Evolutionary conservation across 2,329 filamentous ascomycete genomes (phyloP), one percentile per base, ranked within the genome.

Genomic region (Arthrobotrys conoides): DNA sequence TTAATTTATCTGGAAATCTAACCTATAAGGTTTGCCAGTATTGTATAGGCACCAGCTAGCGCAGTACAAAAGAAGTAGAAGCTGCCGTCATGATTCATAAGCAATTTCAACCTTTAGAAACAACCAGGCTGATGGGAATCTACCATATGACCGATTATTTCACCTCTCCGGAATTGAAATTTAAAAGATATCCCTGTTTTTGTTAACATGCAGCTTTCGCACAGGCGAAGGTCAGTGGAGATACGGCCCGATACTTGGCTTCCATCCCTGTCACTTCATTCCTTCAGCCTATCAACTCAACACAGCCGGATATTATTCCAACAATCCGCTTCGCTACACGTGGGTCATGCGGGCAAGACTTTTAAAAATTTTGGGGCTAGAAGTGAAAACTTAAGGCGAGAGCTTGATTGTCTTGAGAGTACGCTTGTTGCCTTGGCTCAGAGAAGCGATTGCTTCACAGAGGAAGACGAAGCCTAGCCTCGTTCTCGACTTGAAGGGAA

Each of bases 291-390:
- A 51, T 61, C 51, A 68, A 66, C 41, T 67, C 67, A 77, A 71
- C 49, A 53, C 67, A 53, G 22, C 41, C 73, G 67, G 73, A 71
- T 63, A 71, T 67, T 67, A 53, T 71, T 77, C 73, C 73, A 77
- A 68, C 72, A 76, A 66, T 53, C 72, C 72, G 72, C 33, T 55
- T 76, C 41, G 38, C 36, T 20, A n/a, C 59, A 71, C 67, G 57
- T 36, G 44, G 64, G 38, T 63, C 18, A 48, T 63, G 48, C 55
- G 36, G 36, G 30, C 27, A 36, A 22, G 18, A 20, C 38, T 10
- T 59, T 65, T 65, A 49, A 55, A n/a, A 63, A 48, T 46, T 18
- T 51, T 22, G 48, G 49, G 57, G 36, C 27, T 41, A 30, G 41
- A 24, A 24, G 14, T 44, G 46, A 53, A 48, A 48, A 69, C 30